These are phyloP conservation scores for Gomphus bonarii DNA, from an alignment of 1,284 basidiomycete genomes.

Conservation along the genomic window DNA sequence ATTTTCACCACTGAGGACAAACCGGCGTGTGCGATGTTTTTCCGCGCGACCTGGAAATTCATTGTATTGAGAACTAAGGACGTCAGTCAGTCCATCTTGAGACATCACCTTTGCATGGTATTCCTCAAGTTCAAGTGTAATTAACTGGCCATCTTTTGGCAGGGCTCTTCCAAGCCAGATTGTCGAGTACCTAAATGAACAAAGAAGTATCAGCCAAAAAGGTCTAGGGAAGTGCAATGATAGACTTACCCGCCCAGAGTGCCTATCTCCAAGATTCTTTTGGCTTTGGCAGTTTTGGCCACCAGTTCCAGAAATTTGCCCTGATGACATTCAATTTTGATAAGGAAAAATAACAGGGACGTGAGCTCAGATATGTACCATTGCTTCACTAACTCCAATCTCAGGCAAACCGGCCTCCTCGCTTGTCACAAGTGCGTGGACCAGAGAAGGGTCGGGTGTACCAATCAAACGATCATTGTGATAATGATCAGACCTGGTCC, in stretches of 20 bases:
- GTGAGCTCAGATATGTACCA: background rate
- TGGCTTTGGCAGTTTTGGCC: slow-evolving; percentile 36
- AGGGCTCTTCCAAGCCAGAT: slow-evolving; percentile 50
- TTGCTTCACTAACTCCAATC: slow-evolving; percentile 19
- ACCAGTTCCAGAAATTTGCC: slow-evolving; percentile 47
- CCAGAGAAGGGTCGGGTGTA: slow-evolving; percentile 32
- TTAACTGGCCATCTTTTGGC: slow-evolving; percentile 35
- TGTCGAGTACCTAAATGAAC: slow-evolving; percentile 38
- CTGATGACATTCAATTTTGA: slow-evolving; percentile 21
- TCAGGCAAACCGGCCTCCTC: too few species aligned
- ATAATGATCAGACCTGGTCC: slow-evolving; percentile 42
- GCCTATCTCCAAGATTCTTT: slow-evolving; percentile 48
- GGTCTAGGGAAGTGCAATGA: background rate
- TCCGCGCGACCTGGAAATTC: slow-evolving; percentile 24
- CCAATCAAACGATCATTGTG: slow-evolving; percentile 41
- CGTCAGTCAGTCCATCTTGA: slow-evolving; percentile 35
- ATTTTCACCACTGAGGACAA: slow-evolving; percentile 35
- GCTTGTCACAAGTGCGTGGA: slow-evolving; percentile 18
- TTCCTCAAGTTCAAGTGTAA: slow-evolving; percentile 36
- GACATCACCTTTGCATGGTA: slow-evolving; percentile 3
- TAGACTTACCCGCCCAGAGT: slow-evolving; percentile 46
- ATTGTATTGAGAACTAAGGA: slow-evolving; percentile 7
- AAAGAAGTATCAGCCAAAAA: background rate
- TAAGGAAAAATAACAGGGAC: background rate
- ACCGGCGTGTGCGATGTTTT: slow-evolving; percentile 41